Evolutionary conservation across 495 filamentous ascomycete species (phyloP).

Genomic region (Podospora pseudoanserina): DNA sequence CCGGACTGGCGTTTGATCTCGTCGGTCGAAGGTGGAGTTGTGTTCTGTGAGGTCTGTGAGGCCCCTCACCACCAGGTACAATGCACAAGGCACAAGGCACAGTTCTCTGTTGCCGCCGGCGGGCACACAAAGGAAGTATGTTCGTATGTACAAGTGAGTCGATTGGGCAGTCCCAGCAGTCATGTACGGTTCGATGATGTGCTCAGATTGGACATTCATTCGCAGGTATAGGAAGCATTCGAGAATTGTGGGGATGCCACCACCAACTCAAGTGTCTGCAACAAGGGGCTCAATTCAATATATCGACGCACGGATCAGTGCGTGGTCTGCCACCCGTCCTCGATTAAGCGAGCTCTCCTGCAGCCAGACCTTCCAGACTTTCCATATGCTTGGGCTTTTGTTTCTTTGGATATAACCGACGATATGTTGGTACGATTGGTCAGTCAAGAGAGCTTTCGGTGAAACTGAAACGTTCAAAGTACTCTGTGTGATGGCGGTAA

Average conservation of each 20-base stretch:
- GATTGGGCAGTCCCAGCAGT: not conserved
- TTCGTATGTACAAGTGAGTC: not conserved
- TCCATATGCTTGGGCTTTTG: not conserved
- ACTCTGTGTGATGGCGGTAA: not conserved
- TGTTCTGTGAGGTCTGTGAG: not conserved
- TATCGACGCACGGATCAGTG: not conserved
- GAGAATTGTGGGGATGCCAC: constrained; percentile 4
- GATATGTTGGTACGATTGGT: not conserved
- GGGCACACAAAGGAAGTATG: not conserved
- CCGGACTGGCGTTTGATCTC: constrained; percentile 7
- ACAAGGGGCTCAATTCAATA: not conserved
- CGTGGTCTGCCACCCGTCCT: not conserved
- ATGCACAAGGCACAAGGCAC: too few species aligned
- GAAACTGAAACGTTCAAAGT: not conserved
- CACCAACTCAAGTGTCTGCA: not conserved
- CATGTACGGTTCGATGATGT: not conserved
- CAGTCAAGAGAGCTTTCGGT: not conserved
- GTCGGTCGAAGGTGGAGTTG: constrained; percentile 2
- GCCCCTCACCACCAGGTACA: not conserved
- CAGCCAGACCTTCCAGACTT: not conserved
- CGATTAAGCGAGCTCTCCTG: not conserved
- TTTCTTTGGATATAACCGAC: not conserved
- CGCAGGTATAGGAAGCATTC: not conserved
- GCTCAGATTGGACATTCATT: not conserved
- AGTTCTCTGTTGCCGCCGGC: not conserved